Base-by-base conservation (phyloP, 106 monocot species). In the Acanthochlamys bracteata region DNA sequence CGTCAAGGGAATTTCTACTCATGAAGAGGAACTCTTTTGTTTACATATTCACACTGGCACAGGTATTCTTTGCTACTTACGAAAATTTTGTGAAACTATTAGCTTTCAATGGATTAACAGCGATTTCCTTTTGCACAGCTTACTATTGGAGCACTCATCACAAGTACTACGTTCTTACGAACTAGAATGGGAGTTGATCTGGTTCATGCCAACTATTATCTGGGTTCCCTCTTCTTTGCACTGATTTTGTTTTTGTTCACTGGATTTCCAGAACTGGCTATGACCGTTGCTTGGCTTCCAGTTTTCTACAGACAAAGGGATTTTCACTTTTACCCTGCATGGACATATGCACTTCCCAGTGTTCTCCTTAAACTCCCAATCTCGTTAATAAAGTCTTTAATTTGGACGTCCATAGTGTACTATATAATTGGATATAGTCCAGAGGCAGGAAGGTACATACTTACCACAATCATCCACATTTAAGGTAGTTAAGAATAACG, bases 231-330 rank as follows among this genome's bases (percentile, higher is more conserved):
- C 20, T 84, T 84, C 69, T 89, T 43, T 57, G 65, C 81, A 55
- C 55, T 86, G 0, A 64, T 86, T n/a, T 55, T 79, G 21, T 41
- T 75, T 7, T 71, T 82, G 77, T 68, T 82, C 21, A 86, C 89
- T 68, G 89, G 89, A 41, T 61, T 84, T 42, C 76, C 89, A 55
- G 93, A 94, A 33, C 22, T 89, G 40, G 53, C 81, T 3, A 67
- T 89, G 81, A 74, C 86, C 16, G 61, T 82, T 70, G 63, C 79
- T 22, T 73, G 89, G 57, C 86, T 94, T 26, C 83, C 89, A 25
- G 81, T 79, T 26, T 89, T 94, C 57, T 94, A 83, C 47, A 86
- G 82, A 59, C 93, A 94, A 64, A 81, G 89, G 42, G 89, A 89
- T 69, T 65, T 84, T 4, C 76, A 79, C 70, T 89, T 94, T 62